A percentile compares a stretch with the other conserved stretches of the same genome.
These are phyloP conservation scores for Podila minutissima DNA, from an alignment of 192 early-diverging fungal genomes.

Conservation along the genomic window DNA sequence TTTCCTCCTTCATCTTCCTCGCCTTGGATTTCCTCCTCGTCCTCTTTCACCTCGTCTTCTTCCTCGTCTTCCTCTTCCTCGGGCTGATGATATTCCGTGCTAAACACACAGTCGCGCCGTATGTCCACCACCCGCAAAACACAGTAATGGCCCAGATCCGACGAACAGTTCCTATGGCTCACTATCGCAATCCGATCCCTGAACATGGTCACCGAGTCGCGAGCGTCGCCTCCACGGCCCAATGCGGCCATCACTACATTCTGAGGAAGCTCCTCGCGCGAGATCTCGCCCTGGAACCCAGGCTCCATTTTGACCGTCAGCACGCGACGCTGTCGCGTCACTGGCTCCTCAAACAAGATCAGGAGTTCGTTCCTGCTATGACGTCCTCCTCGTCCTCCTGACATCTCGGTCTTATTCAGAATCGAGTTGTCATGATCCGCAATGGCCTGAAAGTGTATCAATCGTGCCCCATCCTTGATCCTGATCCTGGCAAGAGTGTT, in stretches of 20 bases:
- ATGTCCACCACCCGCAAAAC: slow-evolving; percentile 17
- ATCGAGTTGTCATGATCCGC: slow-evolving; percentile 4
- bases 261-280: not conserved
- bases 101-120: slow-evolving; percentile 10
- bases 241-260: slow-evolving; percentile 9
- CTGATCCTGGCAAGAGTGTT: slow-evolving; percentile 1
- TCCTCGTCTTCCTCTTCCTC: not conserved
- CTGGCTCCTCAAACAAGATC: slow-evolving; percentile 29
- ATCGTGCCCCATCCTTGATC: slow-evolving; percentile 10
- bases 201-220: slow-evolving; percentile 39
- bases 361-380: slow-evolving; percentile 21
- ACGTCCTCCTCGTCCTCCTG: not conserved
- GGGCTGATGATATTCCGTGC: slow-evolving; percentile 20
- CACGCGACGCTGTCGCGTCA: slow-evolving; percentile 23
- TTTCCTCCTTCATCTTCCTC: not conserved
- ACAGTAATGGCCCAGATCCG: slow-evolving; percentile 36
- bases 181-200: slow-evolving; percentile 36
- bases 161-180: slow-evolving; percentile 25
- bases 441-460: slow-evolving; percentile 29
- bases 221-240: slow-evolving; percentile 32
- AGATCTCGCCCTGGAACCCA: slow-evolving; percentile 11
- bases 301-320: slow-evolving; percentile 9
- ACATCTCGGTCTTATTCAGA: too few relatives aligned
- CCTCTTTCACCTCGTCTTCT: not conserved
- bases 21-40: not conserved